These are phyloP conservation scores for Scheffersomyces quercinus DNA, from an alignment of 1,139 yeast species.

Conservation along the genomic window DNA sequence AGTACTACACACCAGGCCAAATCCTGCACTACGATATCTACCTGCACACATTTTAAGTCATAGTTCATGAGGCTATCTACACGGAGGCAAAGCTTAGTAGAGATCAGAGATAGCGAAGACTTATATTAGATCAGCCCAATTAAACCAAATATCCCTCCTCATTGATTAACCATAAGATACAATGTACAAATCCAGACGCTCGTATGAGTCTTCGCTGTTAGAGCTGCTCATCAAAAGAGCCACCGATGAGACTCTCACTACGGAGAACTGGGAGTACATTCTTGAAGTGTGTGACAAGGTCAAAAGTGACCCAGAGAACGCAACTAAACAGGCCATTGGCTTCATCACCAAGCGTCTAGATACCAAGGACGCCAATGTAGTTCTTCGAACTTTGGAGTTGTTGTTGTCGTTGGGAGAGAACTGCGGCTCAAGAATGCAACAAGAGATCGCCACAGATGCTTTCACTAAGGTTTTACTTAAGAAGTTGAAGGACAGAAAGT, in stretches of 20 bases:
- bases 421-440: constrained; percentile 86
- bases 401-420: constrained; percentile 83
- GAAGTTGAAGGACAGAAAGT: constrained; percentile 54
- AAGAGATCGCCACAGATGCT: constrained; percentile 71
- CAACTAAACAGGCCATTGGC: constrained; percentile 53
- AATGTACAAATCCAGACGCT: neutral
- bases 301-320: constrained; percentile 66
- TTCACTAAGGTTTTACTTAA: constrained; percentile 61
- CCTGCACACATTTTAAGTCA: too few species aligned
- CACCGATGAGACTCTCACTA: constrained; percentile 79
- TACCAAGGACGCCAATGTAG: constrained; percentile 75
- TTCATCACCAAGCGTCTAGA: constrained; percentile 54
- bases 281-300: constrained; percentile 84
- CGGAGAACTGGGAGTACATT: constrained; percentile 84
- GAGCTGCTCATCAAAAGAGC: constrained; percentile 52
- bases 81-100: too few species aligned
- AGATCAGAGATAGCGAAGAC: too few species aligned
- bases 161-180: too few species aligned
- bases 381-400: constrained; percentile 70
- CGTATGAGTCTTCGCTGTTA: constrained; percentile 3
- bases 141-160: too few species aligned
- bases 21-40: too few species aligned
- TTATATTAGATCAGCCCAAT: too few species aligned
- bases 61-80: too few species aligned
- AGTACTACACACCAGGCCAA: too few species aligned